Base-by-base conservation (phyloP, 371 early-diverging fungal species). In the Mortierella sp. region DNA sequence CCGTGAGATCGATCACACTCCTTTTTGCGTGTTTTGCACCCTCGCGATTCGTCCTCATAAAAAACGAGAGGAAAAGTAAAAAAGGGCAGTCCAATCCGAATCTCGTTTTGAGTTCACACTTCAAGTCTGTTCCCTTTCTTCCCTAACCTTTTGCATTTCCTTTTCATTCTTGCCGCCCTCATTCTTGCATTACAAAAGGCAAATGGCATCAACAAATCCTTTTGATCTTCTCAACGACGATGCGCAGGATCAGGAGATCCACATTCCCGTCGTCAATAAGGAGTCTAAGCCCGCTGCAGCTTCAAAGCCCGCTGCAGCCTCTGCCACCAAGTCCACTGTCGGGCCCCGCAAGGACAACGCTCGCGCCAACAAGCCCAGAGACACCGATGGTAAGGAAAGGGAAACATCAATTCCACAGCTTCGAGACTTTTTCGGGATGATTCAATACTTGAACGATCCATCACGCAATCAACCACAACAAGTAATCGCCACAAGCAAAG, bases 201-300 rank as follows among this genome's bases (percentile, higher is more conserved):
- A 50, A 63, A 73, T 76, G 76, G 64, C 76, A 50, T 64, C 76
- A n/a, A 30, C 60, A 24, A 76, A 76, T 49, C 53, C 55, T 21
- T 76, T 64, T 56, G 65, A 64, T 51, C 64, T 76, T 50, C 70
- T 76, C 53, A 69, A 64, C 64, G 76, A 76, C 62, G 76, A 76
- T 51, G 76, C 76, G 15, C 76, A 53, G 60, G 76, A 76, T 64
- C 76, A 76, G 54, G 64, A 69, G 65, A 69, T 76, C 56, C 69
- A 56, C 31, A 46, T 76, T 52, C 76, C 76, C 21, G 75, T 56
- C 47, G 60, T 48, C 48, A 60, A 60, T 51, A 68, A 67, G 56
- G 64, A 44, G n/a, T 19, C 64, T 23, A 72, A 64, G 60, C 68
- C 72, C 15, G 54, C 66, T 26, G 31, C 72, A 11, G 54, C n/a